phyloP scores from a whole-genome alignment of 257 asterid species.

The Solanum etuberosum region DNA sequence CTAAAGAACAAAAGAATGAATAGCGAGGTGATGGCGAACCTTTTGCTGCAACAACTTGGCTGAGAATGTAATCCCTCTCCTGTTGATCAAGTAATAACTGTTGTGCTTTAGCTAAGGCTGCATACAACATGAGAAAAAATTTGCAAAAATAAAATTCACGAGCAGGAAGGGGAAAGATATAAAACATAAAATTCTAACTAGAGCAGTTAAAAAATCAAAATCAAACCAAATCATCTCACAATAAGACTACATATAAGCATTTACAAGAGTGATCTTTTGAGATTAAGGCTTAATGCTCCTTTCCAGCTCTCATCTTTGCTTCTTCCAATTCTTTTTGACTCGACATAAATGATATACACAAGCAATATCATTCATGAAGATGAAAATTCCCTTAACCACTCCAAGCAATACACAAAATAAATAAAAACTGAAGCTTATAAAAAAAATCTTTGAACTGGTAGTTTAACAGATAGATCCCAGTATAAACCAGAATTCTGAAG shows the following conservation, averaged over 20 bases:
- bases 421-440: not conserved
- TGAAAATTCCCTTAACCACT: not conserved
- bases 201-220: not conserved
- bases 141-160: not conserved
- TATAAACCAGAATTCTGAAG: not conserved
- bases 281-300: not conserved
- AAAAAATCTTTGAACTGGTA: not conserved
- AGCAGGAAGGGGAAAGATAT: not conserved
- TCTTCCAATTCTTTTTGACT: not conserved
- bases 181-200: not conserved
- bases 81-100: slow-evolving; percentile 73
- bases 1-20: not conserved
- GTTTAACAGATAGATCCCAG: not conserved
- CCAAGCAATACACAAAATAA: not conserved
- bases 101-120: slow-evolving; percentile 96
- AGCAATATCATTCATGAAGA: not conserved
- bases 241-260: not conserved
- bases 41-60: slow-evolving; percentile 86
- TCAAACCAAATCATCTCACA: not conserved
- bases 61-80: slow-evolving; percentile 89
- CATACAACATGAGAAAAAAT: slow-evolving; percentile 2
- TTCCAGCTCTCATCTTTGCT: not conserved
- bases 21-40: slow-evolving; percentile 21
- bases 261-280: not conserved
- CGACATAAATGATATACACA: not conserved